A percentile compares a stretch with the other conserved stretches of the same genome.
Conservation (phyloP, 2,329 filamentous ascomycete species). For the Epichloe aotearoae region DNA sequence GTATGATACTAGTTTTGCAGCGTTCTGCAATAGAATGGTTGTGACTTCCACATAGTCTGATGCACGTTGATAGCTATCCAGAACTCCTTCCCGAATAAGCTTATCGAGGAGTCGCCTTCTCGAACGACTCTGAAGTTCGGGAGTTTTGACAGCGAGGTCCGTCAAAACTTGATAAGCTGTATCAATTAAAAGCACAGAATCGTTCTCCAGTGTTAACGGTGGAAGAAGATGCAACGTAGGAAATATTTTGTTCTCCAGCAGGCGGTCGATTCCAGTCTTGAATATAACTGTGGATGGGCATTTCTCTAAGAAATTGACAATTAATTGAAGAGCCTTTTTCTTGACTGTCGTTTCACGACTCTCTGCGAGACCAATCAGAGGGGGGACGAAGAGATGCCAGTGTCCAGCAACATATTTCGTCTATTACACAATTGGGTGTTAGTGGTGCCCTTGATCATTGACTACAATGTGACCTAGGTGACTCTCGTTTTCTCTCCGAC, state of each 20-base stretch:
- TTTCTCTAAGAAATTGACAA: slow-evolving; percentile 40
- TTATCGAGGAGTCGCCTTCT: slow-evolving; percentile 35
- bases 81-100: slow-evolving; percentile 41
- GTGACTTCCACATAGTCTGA: slow-evolving; percentile 45
- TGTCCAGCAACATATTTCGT: slow-evolving; percentile 17
- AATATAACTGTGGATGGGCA: slow-evolving; percentile 40
- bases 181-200: slow-evolving; percentile 51
- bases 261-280: slow-evolving; percentile 49
- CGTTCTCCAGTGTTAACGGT: slow-evolving; percentile 57
- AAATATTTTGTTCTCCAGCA: slow-evolving; percentile 57
- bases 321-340: slow-evolving; percentile 39
- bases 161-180: slow-evolving; percentile 56
- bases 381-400: slow-evolving; percentile 60
- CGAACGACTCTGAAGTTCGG: slow-evolving; percentile 12
- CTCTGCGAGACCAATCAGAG: slow-evolving; percentile 55
- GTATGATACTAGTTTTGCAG: slow-evolving; percentile 34
- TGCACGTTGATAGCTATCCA: slow-evolving; percentile 43
- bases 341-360: slow-evolving; percentile 43
- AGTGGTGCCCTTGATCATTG: background rate
- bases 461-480: background rate
- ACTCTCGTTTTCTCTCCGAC: background rate
- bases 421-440: slow-evolving; percentile 2
- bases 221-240: slow-evolving; percentile 69
- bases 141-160: slow-evolving; percentile 30
- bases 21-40: slow-evolving; percentile 38